Evolutionary conservation across 163 green algal species (phyloP), one percentile per base, ranked within the genome.

Genomic region (Scenedesmus sp.): DNA sequence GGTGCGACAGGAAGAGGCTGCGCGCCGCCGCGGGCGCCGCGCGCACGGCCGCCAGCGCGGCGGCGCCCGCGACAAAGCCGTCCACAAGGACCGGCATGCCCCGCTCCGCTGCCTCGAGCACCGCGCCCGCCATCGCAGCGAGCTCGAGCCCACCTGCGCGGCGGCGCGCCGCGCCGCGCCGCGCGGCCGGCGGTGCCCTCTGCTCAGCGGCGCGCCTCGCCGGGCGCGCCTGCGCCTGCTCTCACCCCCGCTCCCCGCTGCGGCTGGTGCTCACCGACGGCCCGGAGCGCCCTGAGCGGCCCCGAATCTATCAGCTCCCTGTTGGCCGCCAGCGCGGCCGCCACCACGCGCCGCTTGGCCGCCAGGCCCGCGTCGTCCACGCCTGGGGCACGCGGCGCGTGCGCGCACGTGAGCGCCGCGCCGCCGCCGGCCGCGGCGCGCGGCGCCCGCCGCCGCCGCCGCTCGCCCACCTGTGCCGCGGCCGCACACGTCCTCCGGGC

Each of bases 131-230:
- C 60, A 90, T 87, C 22, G 85, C 85, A 3, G 84, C 85, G 0
- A 90, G 28, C 77, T 90, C 85, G 7, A 90, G 74, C 5, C 85
- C 85, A 15, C n/a, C n/a, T n/a, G n/a, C n/a, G n/a, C n/a, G n/a
- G n/a, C n/a, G n/a, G n/a, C n/a, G n/a, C n/a, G n/a, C n/a, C n/a
- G n/a, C n/a, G n/a, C n/a, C n/a, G n/a, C n/a, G n/a, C n/a, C n/a
- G n/a, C n/a, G n/a, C n/a, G n/a, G n/a, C n/a, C n/a, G n/a, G n/a
- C n/a, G n/a, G n/a, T n/a, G n/a, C n/a, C n/a, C n/a, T n/a, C n/a
- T n/a, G n/a, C n/a, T n/a, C n/a, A n/a, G n/a, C n/a, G n/a, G n/a
- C n/a, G n/a, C n/a, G n/a, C n/a, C n/a, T n/a, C n/a, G n/a, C n/a
- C n/a, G n/a, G n/a, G n/a, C n/a, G n/a, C n/a, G n/a, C n/a, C n/a